phyloP scores from a whole-genome alignment of 805 yeast genomes.

The Saturnispora saitoi region DNA sequence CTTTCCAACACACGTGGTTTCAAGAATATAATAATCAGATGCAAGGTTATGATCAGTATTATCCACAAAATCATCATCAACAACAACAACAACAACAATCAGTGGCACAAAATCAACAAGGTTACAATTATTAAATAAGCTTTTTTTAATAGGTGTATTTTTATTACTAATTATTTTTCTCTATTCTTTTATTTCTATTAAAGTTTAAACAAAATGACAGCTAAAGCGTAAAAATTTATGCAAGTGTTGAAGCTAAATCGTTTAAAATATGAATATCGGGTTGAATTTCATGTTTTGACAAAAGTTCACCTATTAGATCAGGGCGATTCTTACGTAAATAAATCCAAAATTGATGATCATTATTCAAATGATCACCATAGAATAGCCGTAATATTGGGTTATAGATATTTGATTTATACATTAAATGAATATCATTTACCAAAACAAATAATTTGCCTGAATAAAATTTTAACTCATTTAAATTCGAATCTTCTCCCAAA shows the following conservation, averaged over 20 bases:
- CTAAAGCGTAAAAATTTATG: no score
- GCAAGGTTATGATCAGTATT: conserved; percentile 1
- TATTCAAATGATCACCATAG: conserved; percentile 5
- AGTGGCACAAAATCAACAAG: conserved; percentile 5
- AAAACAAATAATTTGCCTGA: conserved; percentile 5
- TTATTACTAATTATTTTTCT: neutral
- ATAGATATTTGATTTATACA: neutral
- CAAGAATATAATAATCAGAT: conserved; percentile 46
- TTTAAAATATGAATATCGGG: conserved; percentile 1
- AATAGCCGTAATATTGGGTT: neutral
- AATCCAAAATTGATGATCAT: conserved; percentile 6
- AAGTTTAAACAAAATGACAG: neutral
- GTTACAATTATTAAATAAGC: conserved; percentile 3
- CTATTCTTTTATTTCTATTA: neutral
- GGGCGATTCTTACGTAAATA: conserved; percentile 3
- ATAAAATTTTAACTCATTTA: neutral
- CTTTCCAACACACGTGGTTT: conserved; percentile 71
- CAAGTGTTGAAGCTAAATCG: neutral
- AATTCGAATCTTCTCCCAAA: neutral
- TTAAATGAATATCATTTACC: neutral
- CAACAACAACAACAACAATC: conserved; percentile 12
- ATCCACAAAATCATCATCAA: conserved; percentile 7
- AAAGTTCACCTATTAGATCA: conserved; percentile 1
- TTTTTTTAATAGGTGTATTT: neutral
- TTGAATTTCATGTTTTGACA: neutral